Percentiles rank a stretch among this genome's conserved stretches.
Conservation (phyloP, 768 basidiomycete genomes). For the Psilocybe tampanensis region DNA sequence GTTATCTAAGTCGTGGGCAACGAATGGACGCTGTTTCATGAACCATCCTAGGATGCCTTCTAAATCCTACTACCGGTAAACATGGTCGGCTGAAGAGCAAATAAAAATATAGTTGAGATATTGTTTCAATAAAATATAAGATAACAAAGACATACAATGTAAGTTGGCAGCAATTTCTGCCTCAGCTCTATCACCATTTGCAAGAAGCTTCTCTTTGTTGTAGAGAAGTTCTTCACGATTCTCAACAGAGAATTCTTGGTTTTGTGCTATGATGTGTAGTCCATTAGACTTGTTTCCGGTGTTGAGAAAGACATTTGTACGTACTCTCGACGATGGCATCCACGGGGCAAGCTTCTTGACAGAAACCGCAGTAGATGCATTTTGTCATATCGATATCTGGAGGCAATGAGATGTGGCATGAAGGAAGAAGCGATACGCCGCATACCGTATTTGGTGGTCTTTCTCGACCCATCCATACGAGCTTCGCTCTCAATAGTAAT, state of each 20-base stretch:
- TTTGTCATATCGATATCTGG: constrained; percentile 99
- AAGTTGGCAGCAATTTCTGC: constrained; percentile 97
- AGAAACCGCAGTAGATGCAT: constrained; percentile 99
- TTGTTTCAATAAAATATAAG: constrained; percentile 15
- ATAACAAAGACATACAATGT: constrained; percentile 53
- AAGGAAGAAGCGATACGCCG: constrained; percentile 13
- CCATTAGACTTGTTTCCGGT: constrained; percentile 6
- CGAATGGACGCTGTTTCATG: background rate
- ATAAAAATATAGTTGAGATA: constrained; percentile 25
- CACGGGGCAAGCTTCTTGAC: constrained; percentile 99
- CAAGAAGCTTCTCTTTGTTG: constrained; percentile 98
- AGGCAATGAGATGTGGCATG: constrained; percentile 2
- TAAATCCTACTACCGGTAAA: constrained; percentile 62
- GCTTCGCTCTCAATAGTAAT: constrained; percentile 99
- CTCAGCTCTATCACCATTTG: constrained; percentile 95
- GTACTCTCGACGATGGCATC: constrained; percentile 99
- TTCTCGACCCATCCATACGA: constrained; percentile 90
- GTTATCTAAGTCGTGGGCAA: background rate
- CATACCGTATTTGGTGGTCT: constrained; percentile 96
- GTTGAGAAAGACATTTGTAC: constrained; percentile 30
- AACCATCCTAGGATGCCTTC: constrained; percentile 7
- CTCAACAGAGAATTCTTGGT: constrained; percentile 96
- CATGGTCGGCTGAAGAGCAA: constrained; percentile 83
- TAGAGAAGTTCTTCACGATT: constrained; percentile 98
- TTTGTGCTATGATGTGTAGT: constrained; percentile 68